Percentiles rank a stretch among this genome's conserved stretches.
Conservation (phyloP, 1,284 basidiomycete species). For the Golubevia pallescens region DNA sequence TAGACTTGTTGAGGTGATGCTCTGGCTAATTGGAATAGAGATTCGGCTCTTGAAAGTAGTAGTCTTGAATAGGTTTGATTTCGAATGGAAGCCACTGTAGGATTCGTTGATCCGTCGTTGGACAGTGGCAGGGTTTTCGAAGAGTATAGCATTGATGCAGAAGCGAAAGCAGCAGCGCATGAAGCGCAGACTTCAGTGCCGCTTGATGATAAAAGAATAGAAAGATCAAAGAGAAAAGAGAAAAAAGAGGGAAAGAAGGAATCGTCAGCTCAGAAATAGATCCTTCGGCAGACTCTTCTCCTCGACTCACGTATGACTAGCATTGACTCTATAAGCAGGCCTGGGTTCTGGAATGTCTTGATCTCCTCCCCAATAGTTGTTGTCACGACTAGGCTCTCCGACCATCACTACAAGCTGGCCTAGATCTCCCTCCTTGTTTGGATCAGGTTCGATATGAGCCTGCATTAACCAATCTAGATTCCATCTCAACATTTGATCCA, state of each 20-base stretch:
- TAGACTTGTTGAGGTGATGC: constrained; percentile 42
- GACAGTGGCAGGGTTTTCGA: constrained; percentile 12
- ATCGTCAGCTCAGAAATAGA: neutral
- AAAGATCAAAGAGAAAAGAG: no score
- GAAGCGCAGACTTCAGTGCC: constrained; percentile 48
- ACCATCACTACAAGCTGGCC: constrained; percentile 17
- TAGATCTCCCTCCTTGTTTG: constrained; percentile 20
- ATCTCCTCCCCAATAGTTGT: constrained; percentile 49
- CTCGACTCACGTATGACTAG: constrained; percentile 17
- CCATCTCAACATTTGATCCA: constrained; percentile 41
- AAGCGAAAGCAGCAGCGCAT: constrained; percentile 32
- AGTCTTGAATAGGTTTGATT: constrained; percentile 29
- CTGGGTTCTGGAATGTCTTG: constrained; percentile 33
- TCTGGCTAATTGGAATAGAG: constrained; percentile 34
- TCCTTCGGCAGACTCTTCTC: neutral
- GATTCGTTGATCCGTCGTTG: constrained; percentile 5
- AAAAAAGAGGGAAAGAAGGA: no score
- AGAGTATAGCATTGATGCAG: constrained; percentile 31
- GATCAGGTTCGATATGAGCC: constrained; percentile 20
- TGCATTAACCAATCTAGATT: constrained; percentile 48
- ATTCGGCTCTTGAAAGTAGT: constrained; percentile 28
- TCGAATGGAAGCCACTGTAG: constrained; percentile 9
- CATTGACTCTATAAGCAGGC: constrained; percentile 30
- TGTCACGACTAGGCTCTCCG: constrained; percentile 24
- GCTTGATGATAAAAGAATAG: no score